Evolutionary conservation across 441 rosid species (phyloP).

Genomic region (Kokia cookei): DNA sequence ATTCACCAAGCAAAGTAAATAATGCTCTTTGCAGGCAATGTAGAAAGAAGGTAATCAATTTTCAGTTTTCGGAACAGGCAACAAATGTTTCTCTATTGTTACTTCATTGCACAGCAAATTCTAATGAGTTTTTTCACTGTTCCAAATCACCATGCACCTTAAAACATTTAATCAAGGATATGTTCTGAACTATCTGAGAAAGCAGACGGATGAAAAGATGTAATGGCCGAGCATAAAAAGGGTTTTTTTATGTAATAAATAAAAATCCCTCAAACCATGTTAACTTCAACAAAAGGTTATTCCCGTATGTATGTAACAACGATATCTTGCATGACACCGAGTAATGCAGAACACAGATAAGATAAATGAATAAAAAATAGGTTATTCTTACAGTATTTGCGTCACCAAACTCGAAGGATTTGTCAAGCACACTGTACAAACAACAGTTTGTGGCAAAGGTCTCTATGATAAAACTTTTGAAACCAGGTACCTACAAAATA

Average conservation of each 20-base stretch:
- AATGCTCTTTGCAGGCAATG: not conserved
- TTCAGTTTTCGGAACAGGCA: not conserved
- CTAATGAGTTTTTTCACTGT: not conserved
- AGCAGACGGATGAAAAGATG: not conserved
- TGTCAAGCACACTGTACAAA: constrained; percentile 74
- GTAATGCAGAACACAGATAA: not conserved
- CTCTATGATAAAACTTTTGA: constrained; percentile 65
- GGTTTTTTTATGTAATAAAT: not conserved
- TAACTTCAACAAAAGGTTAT: not conserved
- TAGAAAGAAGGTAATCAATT: not conserved
- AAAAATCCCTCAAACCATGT: not conserved
- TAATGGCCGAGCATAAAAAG: not conserved
- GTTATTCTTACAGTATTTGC: constrained; percentile 74
- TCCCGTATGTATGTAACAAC: not conserved
- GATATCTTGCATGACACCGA: not conserved
- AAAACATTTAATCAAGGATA: not conserved
- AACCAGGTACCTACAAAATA: constrained; percentile 74
- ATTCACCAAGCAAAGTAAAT: not conserved
- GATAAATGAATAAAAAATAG: not conserved
- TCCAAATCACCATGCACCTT: not conserved
- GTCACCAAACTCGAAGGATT: constrained; percentile 80
- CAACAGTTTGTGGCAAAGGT: constrained; percentile 75
- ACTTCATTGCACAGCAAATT: not conserved
- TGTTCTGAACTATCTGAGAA: not conserved
- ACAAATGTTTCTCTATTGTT: not conserved